Evolutionary conservation across 2,329 filamentous ascomycete genomes (phyloP).

Genomic region (Rhinocladiella similis): DNA sequence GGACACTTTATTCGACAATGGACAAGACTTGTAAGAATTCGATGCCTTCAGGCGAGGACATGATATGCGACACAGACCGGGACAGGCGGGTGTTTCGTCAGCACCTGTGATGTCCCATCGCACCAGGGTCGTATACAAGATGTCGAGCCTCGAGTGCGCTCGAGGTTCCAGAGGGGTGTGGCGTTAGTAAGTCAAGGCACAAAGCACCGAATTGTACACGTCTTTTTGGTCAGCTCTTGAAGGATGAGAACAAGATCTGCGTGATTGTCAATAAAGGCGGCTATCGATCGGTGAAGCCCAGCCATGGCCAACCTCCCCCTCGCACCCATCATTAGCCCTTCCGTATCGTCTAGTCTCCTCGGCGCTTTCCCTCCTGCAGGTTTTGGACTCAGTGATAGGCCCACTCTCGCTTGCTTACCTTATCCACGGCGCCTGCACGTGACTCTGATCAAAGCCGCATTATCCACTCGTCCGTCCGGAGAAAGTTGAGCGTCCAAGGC

Average conservation of each 20-base stretch:
- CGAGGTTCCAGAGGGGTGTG: too few relatives aligned
- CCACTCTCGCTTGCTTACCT: not conserved
- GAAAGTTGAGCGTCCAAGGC: not conserved
- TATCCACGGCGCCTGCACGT: not conserved
- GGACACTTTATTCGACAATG: not conserved
- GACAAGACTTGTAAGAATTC: not conserved
- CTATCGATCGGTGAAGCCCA: not conserved
- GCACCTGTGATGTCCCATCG: not conserved
- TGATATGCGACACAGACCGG: conserved; percentile 8
- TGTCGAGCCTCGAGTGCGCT: too few relatives aligned
- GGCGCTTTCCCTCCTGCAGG: too few relatives aligned
- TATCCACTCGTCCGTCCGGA: not conserved
- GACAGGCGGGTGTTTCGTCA: not conserved
- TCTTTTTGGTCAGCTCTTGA: not conserved
- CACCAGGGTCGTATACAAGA: too few relatives aligned
- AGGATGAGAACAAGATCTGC: not conserved
- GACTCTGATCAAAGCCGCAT: not conserved
- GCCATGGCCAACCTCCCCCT: too few relatives aligned
- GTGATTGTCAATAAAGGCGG: not conserved
- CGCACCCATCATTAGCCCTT: too few relatives aligned
- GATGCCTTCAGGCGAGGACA: conserved; percentile 9
- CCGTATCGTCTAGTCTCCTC: conserved; percentile 34
- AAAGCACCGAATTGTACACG: too few relatives aligned
- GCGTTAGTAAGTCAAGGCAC: too few relatives aligned
- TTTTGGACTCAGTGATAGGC: conserved; percentile 31